These are phyloP conservation scores for Ogataea nitratoaversa DNA, from an alignment of 805 yeast species.

Conservation along the genomic window DNA sequence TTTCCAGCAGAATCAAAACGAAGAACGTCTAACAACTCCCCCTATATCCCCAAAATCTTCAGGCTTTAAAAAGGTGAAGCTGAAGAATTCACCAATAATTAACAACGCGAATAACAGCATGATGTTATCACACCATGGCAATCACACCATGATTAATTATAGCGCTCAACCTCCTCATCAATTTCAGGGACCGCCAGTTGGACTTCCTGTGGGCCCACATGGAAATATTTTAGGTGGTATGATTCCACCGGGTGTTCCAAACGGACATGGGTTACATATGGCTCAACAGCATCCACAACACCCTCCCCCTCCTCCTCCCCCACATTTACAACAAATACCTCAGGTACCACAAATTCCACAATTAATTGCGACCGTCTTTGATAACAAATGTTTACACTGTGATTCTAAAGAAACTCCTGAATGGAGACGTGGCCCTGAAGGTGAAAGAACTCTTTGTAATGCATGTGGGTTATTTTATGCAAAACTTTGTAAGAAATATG, in stretches of 20 bases:
- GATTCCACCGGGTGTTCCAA: neutral
- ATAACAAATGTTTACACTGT: conserved; percentile 35
- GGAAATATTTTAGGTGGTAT: neutral
- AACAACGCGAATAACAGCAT: neutral
- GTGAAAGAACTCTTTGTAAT: conserved; percentile 71
- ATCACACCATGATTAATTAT: neutral
- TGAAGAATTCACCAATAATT: conserved; percentile 14
- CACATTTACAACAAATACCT: conserved; percentile 1
- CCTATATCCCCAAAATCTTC: conserved; percentile 22
- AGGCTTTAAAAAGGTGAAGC: conserved; percentile 15
- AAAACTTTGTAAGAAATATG: conserved; percentile 56
- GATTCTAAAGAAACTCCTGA: conserved; percentile 66
- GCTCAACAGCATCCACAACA: neutral
- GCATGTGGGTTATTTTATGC: conserved; percentile 80
- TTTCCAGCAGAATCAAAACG: neutral
- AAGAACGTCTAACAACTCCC: conserved; percentile 20
- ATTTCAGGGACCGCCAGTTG: neutral
- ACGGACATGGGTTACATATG: neutral
- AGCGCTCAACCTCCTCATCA: neutral
- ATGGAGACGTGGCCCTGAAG: conserved; percentile 81
- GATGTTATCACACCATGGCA: neutral
- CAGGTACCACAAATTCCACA: conserved; percentile 1
- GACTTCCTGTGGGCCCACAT: neutral
- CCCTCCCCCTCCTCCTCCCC: conserved; percentile 1
- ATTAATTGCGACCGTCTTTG: conserved; percentile 2